Evolutionary conservation across 768 basidiomycete species (phyloP), one percentile per base, ranked within the genome.

Genomic region (Lactifluus piperatus): DNA sequence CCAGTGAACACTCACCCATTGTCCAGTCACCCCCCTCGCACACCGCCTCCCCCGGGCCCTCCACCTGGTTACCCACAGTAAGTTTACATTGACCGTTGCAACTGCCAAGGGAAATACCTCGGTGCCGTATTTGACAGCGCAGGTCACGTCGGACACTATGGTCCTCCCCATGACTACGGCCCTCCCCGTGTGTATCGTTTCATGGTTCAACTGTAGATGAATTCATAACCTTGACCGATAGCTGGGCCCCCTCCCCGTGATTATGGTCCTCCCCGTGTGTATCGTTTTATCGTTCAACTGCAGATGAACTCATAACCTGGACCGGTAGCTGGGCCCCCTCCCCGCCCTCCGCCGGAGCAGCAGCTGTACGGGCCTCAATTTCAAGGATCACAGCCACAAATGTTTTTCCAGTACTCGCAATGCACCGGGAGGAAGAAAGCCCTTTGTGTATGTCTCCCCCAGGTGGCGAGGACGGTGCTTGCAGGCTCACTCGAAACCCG

Each of bases 391-490:
- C 66, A 68, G 37, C 22, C 68, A 20, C 76, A 77, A 64, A 75
- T 76, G 6, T 80, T 67, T 66, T 82, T 77, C 73, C 76, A 80
- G 68, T 81, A 81, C 62, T 80, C 79, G 1, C 77, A 80, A 54
- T 84, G 82, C 66, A 80, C 64, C 20, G 81, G 81, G 4, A 74
- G 68, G 63, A 74, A 76, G 65, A 83, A 80, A 68, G 82, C 81
- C 5, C 73, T 84, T 5, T 77, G 77, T 47, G 78, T 79, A 65
- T 64, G 79, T 65, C 60, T 6, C 24, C n/a, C 30, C 57, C 29
- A 10, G 10, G 18, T 48, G 20, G 18, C 29, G 11, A 37, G 39
- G 34, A 8, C 46, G 13, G 20, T 18, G 29, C 26, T n/a, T n/a
- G 41, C 18, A 39, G n/a, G 18, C 37, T 60, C n/a, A 58, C 36